Conservation (phyloP, 495 filamentous ascomycete species). For the Astrothelium macrocarpum region DNA sequence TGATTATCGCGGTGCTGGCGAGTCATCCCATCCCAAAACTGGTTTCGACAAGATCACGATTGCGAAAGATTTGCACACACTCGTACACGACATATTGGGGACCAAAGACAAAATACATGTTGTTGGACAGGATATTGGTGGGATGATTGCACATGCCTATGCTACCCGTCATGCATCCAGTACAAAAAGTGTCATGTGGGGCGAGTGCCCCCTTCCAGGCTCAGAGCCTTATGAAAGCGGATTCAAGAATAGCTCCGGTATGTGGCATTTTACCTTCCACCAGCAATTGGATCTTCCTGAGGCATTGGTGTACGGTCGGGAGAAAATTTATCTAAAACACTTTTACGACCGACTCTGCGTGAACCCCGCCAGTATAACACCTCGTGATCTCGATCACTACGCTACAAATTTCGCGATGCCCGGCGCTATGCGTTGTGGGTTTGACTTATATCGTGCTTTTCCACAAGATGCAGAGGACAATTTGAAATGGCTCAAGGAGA, state of each 20-base stretch:
- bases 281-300: conserved; percentile 33
- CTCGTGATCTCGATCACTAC: conserved; percentile 36
- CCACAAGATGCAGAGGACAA: conserved; percentile 35
- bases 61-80: conserved; percentile 28
- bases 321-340: conserved; percentile 37
- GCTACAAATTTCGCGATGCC: conserved; percentile 30
- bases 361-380: conserved; percentile 31
- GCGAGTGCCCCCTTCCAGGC: conserved; percentile 40
- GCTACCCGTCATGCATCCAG: conserved; percentile 26
- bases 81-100: conserved; percentile 23
- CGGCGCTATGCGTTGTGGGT: conserved; percentile 34
- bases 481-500: conserved; percentile 28
- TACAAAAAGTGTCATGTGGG: conserved; percentile 34
- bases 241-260: conserved; percentile 12
- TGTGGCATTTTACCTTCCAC: conserved; percentile 39
- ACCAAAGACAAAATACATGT: conserved; percentile 35
- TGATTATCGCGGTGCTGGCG: conserved; percentile 40
- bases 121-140: conserved; percentile 41
- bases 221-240: conserved; percentile 23
- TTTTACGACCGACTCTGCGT: conserved; percentile 30
- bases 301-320: conserved; percentile 33
- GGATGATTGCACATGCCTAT: conserved; percentile 38
- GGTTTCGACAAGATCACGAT: conserved; percentile 35
- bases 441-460: conserved; percentile 37
- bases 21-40: conserved; percentile 29